phyloP scores from a whole-genome alignment of 306 rosid genomes.

The Begonia fuchsioides region DNA sequence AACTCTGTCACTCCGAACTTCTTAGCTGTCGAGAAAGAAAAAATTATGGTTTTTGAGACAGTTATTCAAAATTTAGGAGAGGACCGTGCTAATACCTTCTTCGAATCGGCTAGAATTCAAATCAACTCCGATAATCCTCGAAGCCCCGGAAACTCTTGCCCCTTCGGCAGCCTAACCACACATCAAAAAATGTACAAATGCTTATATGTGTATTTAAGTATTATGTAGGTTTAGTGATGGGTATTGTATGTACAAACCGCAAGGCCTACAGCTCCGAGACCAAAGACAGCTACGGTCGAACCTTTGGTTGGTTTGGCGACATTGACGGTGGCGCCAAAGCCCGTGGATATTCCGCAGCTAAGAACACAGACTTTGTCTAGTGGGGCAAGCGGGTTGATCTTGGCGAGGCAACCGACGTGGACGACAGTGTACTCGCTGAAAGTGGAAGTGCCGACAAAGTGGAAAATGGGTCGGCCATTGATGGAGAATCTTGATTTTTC shows the following conservation, averaged over 20 bases:
- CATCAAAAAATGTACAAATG: too few relatives aligned
- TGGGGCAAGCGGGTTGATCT: conserved; percentile 28
- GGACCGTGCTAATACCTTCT: conserved; percentile 1
- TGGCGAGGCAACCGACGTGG: conserved; percentile 24
- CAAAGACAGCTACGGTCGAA: too few relatives aligned
- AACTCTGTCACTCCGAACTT: conserved; percentile 38
- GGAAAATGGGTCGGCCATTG: conserved; percentile 22
- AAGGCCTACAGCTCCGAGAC: too few relatives aligned
- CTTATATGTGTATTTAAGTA: too few relatives aligned
- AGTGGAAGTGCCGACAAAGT: conserved; percentile 30
- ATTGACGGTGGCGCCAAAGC: too few relatives aligned
- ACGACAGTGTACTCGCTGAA: conserved; percentile 16
- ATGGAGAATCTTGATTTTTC: conserved; percentile 25
- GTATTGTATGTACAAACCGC: too few relatives aligned
- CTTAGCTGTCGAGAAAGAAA: conserved; percentile 18
- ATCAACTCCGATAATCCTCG: conserved; percentile 12
- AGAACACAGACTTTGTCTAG: conserved; percentile 9
- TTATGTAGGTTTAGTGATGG: too few relatives aligned
- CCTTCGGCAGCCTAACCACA: conserved; percentile 10
- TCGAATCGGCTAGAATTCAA: neutral
- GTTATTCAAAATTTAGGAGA: neutral
- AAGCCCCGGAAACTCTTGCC: conserved; percentile 10
- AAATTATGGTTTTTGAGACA: neutral
- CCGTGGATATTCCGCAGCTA: too few relatives aligned
- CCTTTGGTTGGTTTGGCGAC: conserved; percentile 26